Conservation (phyloP, 148 eudicot genomes). For the Oxyria digyna region DNA sequence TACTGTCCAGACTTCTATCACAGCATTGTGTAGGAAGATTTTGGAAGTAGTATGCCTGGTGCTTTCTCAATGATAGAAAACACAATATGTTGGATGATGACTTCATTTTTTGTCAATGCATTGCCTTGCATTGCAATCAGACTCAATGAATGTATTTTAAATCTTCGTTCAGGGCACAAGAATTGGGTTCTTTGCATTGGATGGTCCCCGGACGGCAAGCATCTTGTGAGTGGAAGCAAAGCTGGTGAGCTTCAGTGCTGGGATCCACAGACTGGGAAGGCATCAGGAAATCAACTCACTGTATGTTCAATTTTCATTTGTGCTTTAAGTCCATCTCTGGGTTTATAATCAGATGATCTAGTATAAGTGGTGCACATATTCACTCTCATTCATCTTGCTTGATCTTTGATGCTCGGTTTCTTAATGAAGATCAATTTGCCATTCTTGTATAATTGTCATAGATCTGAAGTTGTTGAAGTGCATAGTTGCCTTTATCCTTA, state of each 20-base stretch:
- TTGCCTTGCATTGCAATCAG: no score
- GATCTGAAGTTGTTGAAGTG: background rate
- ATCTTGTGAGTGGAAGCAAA: slow-evolving; percentile 97
- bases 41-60: background rate
- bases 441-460: background rate
- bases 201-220: slow-evolving; percentile 97
- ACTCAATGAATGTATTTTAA: background rate
- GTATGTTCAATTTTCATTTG: slow-evolving; percentile 24
- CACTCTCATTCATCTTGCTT: background rate
- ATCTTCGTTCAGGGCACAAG: slow-evolving; percentile 51
- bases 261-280: slow-evolving; percentile 84
- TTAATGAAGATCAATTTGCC: background rate
- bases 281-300: slow-evolving; percentile 54
- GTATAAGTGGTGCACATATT: background rate
- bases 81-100: background rate
- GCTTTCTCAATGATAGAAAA: background rate
- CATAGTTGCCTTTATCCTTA: background rate
- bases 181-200: slow-evolving; percentile 96
- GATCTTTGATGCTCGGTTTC: background rate
- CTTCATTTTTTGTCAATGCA: background rate
- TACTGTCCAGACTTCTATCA: background rate
- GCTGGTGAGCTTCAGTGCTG: slow-evolving; percentile 86
- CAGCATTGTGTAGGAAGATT: no score
- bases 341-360: background rate
- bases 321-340: background rate